These are phyloP conservation scores for Annulohypoxylon stygium DNA, from an alignment of 495 filamentous ascomycete species.

Conservation along the genomic window DNA sequence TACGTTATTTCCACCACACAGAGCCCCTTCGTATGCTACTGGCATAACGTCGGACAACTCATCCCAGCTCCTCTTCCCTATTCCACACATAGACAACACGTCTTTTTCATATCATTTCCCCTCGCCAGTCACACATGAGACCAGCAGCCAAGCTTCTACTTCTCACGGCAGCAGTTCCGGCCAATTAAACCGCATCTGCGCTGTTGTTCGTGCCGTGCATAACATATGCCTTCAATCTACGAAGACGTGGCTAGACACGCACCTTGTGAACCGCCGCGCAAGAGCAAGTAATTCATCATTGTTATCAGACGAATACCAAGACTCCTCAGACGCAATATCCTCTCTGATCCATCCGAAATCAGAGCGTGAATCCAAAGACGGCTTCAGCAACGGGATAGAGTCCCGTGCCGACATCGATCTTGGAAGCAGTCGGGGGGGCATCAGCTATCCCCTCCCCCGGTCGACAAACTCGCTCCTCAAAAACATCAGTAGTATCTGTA, in stretches of 20 bases:
- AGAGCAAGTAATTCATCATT: constrained; percentile 8
- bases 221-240: constrained; percentile 46
- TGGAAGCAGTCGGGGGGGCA: not conserved
- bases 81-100: not conserved
- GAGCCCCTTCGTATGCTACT: not conserved
- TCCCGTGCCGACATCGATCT: not conserved
- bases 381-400: not conserved
- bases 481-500: constrained; percentile 50
- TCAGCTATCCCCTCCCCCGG: not conserved
- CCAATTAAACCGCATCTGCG: constrained; percentile 5
- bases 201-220: constrained; percentile 26
- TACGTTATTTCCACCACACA: not conserved
- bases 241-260: constrained; percentile 45
- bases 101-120: not conserved
- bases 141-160: constrained; percentile 10
- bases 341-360: not conserved
- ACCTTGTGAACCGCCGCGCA: constrained; percentile 37
- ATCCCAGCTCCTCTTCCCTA: not conserved
- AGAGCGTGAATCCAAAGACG: not conserved
- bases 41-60: not conserved
- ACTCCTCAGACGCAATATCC: not conserved
- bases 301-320: not conserved
- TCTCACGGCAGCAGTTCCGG: constrained; percentile 12
- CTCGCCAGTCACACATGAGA: not conserved
- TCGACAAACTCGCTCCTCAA: constrained; percentile 43